A percentile compares a stretch with the other conserved stretches of the same genome.
Conservation (phyloP, 164 flowering plant species). For the Chimonanthus salicifolius region DNA sequence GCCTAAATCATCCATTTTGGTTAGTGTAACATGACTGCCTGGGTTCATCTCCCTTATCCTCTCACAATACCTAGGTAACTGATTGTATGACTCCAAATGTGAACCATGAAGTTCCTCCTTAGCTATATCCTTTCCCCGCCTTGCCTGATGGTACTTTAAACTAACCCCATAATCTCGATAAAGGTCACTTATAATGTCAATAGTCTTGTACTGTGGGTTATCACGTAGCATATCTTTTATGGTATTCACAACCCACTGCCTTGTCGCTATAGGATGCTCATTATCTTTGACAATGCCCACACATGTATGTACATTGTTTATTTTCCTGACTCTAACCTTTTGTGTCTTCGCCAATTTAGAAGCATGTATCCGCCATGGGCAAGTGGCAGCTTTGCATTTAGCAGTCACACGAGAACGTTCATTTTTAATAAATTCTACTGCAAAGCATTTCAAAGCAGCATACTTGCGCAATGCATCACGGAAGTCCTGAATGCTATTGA, state of each 20-base stretch:
- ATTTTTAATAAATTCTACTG: constrained; percentile 50
- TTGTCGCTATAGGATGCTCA: constrained; percentile 43
- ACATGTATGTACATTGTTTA: constrained; percentile 64
- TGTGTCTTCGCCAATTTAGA: constrained; percentile 53
- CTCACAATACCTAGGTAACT: constrained; percentile 42
- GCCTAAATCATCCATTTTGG: constrained; percentile 31
- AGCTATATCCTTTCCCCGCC: constrained; percentile 43
- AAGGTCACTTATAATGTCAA: constrained; percentile 39
- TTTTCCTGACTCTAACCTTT: constrained; percentile 47
- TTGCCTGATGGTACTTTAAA: constrained; percentile 38
- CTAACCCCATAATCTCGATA: constrained; percentile 41
- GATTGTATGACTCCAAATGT: constrained; percentile 36
- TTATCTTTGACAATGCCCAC: constrained; percentile 48
- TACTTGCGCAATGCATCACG: constrained; percentile 69
- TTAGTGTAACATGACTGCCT: constrained; percentile 35
- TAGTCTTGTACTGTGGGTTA: constrained; percentile 38
- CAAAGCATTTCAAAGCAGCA: constrained; percentile 67
- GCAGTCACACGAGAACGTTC: constrained; percentile 60
- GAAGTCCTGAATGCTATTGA: constrained; percentile 53
- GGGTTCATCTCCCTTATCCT: constrained; percentile 51
- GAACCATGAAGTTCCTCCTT: constrained; percentile 44
- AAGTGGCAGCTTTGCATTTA: constrained; percentile 49
- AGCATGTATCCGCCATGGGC: constrained; percentile 78
- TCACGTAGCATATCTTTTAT: constrained; percentile 43
- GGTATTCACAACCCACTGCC: constrained; percentile 40